These are phyloP conservation scores for Xerocomus brunneocitrinus DNA, from an alignment of 768 basidiomycete genomes.

Conservation along the genomic window DNA sequence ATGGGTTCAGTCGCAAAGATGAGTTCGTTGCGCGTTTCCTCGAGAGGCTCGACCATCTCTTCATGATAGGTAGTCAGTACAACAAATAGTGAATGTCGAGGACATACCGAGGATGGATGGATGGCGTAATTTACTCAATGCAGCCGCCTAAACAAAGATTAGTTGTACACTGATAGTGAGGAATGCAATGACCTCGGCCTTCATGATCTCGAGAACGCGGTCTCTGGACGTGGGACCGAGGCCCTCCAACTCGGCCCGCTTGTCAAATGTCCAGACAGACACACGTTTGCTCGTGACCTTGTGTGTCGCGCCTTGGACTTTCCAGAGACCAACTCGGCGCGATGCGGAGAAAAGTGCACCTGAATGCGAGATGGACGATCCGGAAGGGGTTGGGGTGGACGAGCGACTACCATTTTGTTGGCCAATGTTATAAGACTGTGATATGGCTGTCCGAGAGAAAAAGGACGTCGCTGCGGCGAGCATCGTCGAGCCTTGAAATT, in stretches of 20 bases:
- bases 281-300: constrained; percentile 89
- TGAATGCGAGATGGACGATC: constrained; percentile 14
- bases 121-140: constrained; percentile 81
- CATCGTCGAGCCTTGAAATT: constrained; percentile 37
- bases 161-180: constrained; percentile 1
- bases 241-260: constrained; percentile 72
- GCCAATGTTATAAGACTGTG: constrained; percentile 73
- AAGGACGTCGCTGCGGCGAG: constrained; percentile 81
- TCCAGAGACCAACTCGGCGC: constrained; percentile 80
- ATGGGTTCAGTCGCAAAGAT: constrained; percentile 93
- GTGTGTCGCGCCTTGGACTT: constrained; percentile 79
- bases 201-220: constrained; percentile 76
- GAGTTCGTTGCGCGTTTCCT: constrained; percentile 85
- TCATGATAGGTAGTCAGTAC: constrained; percentile 8
- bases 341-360: constrained; percentile 35
- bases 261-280: constrained; percentile 91
- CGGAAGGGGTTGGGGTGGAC: constrained; percentile 33
- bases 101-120: constrained; percentile 82
- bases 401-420: constrained; percentile 34
- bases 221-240: constrained; percentile 63
- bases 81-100: background rate
- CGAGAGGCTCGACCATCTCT: constrained; percentile 98
- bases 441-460: constrained; percentile 76
- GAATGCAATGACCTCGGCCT: constrained; percentile 66
- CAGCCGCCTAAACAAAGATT: constrained; percentile 58